phyloP scores from a whole-genome alignment of 1,284 basidiomycete genomes.

The Malassezia sympodialis region DNA sequence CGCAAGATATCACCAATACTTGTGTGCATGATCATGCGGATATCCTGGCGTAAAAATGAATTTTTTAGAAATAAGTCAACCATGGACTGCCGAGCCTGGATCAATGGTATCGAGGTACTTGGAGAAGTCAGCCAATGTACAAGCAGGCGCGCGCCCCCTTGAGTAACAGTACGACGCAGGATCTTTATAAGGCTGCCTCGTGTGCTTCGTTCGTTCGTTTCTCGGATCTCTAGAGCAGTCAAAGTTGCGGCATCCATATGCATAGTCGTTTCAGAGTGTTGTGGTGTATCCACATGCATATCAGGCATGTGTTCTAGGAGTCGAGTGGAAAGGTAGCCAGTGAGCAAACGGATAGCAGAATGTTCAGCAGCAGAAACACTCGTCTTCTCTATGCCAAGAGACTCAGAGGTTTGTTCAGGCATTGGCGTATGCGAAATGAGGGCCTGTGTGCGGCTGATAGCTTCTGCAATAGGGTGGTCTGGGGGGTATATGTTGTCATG shows the following conservation, averaged over 20 bases:
- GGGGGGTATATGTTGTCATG: not conserved
- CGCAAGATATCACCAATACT: constrained; percentile 36
- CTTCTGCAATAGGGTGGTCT: constrained; percentile 15
- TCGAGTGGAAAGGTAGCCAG: constrained; percentile 34
- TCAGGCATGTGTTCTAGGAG: constrained; percentile 24
- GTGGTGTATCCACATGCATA: constrained; percentile 9
- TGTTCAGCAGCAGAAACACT: constrained; percentile 14
- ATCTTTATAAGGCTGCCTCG: constrained; percentile 35
- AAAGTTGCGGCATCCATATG: constrained; percentile 44
- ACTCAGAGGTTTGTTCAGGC: not conserved
- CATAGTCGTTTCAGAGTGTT: constrained; percentile 20
- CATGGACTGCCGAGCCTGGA: constrained; percentile 26
- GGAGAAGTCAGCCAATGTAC: constrained; percentile 37
- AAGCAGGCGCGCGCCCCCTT: constrained; percentile 37
- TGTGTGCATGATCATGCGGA: constrained; percentile 20
- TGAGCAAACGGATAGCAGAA: constrained; percentile 25
- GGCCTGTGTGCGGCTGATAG: constrained; percentile 1
- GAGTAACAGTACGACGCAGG: constrained; percentile 39
- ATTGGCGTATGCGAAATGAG: not conserved
- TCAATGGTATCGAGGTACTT: constrained; percentile 25
- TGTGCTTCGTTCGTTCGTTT: constrained; percentile 24
- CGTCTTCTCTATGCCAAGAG: not conserved
- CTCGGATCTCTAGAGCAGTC: constrained; percentile 34
- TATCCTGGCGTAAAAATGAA: constrained; percentile 28
- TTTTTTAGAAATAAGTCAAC: constrained; percentile 27